Conservation (phyloP, 2,329 filamentous ascomycete genomes). For the Pseudogymnoascus sp. region DNA sequence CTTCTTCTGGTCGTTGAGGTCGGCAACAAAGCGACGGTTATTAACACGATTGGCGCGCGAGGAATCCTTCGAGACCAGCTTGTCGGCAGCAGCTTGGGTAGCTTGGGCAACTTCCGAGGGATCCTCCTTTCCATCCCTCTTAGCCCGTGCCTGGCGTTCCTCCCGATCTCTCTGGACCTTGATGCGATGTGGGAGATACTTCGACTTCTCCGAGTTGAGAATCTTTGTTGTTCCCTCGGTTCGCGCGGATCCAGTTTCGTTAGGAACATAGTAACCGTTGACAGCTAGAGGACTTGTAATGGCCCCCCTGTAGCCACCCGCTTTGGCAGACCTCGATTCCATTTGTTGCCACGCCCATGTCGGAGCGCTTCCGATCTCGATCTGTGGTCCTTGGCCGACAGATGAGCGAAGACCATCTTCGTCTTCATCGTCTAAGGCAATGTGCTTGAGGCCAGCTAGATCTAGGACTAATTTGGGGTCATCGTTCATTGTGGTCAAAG, state of each 20-base stretch:
- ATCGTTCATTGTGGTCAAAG: slow-evolving; percentile 57
- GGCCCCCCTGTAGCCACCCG: slow-evolving; percentile 42
- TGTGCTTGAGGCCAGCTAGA: slow-evolving; percentile 60
- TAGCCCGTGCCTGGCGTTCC: slow-evolving; percentile 71
- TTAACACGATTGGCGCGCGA: slow-evolving; percentile 92
- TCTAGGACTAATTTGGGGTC: slow-evolving; percentile 56
- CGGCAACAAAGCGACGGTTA: slow-evolving; percentile 87
- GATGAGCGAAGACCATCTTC: slow-evolving; percentile 41
- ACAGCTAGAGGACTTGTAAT: slow-evolving; percentile 36
- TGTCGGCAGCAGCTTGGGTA: slow-evolving; percentile 67
- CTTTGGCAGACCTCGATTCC: slow-evolving; percentile 61
- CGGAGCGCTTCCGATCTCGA: slow-evolving; percentile 45
- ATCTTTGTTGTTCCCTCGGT: slow-evolving; percentile 95
- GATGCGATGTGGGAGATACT: slow-evolving; percentile 95
- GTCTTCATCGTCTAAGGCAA: slow-evolving; percentile 63
- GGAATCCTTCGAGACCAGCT: slow-evolving; percentile 75
- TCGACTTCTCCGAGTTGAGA: slow-evolving; percentile 92
- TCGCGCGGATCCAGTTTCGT: slow-evolving; percentile 73
- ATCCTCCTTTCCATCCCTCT: slow-evolving; percentile 44
- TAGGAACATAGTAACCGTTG: slow-evolving; percentile 72
- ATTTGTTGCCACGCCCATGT: slow-evolving; percentile 66
- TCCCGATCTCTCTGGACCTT: slow-evolving; percentile 88
- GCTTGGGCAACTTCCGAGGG: slow-evolving; percentile 60
- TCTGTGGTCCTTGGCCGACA: slow-evolving; percentile 29
- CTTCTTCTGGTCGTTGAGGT: slow-evolving; percentile 92